Percentiles rank a stretch among this genome's conserved stretches.
phyloP scores from a whole-genome alignment of 2,329 filamentous ascomycete species.

The Penicillium sp. region DNA sequence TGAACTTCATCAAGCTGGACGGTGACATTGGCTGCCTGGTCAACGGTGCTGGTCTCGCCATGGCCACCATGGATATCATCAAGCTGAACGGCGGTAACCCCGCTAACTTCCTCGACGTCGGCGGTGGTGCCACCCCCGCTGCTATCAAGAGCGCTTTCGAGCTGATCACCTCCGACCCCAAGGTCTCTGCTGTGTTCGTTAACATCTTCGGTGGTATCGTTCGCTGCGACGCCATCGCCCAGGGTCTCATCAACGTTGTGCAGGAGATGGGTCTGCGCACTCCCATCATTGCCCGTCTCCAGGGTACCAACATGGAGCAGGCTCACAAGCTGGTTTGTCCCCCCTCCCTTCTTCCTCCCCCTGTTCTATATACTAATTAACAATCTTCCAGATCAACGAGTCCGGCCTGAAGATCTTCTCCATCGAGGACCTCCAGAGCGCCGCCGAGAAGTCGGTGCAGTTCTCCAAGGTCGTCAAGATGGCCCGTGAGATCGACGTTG shows the following conservation, averaged over 20 bases:
- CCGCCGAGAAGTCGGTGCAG: slow-evolving; percentile 97
- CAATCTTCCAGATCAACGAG: slow-evolving; percentile 74
- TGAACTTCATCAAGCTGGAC: slow-evolving; percentile 99
- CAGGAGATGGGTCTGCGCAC: slow-evolving; percentile 94
- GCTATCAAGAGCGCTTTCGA: slow-evolving; percentile 98
- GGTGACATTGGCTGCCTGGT: slow-evolving; percentile 99
- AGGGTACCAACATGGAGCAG: slow-evolving; percentile 97
- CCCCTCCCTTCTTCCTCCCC: slow-evolving; percentile 33
- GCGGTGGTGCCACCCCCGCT: slow-evolving; percentile 93
- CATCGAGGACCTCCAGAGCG: slow-evolving; percentile 95
- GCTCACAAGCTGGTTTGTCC: slow-evolving; percentile 73
- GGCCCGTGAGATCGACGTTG: slow-evolving; percentile 95
- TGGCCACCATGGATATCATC: slow-evolving; percentile 99
- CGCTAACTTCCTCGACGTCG: slow-evolving; percentile 98
- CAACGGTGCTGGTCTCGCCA: slow-evolving; percentile 98
- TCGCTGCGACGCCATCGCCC: slow-evolving; percentile 94
- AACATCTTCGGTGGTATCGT: slow-evolving; percentile 99
- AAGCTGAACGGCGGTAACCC: slow-evolving; percentile 96
- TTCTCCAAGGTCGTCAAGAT: slow-evolving; percentile 99
- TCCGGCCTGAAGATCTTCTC: slow-evolving; percentile 99
- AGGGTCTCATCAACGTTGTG: slow-evolving; percentile 93
- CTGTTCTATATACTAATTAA: background rate
- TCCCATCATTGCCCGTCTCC: slow-evolving; percentile 93
- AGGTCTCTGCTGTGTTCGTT: slow-evolving; percentile 98
- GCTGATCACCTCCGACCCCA: slow-evolving; percentile 96